Evolutionary conservation across 2,329 filamentous ascomycete genomes (phyloP), one percentile per base, ranked within the genome.

Genomic region (Pseudocercospora crystallina): DNA sequence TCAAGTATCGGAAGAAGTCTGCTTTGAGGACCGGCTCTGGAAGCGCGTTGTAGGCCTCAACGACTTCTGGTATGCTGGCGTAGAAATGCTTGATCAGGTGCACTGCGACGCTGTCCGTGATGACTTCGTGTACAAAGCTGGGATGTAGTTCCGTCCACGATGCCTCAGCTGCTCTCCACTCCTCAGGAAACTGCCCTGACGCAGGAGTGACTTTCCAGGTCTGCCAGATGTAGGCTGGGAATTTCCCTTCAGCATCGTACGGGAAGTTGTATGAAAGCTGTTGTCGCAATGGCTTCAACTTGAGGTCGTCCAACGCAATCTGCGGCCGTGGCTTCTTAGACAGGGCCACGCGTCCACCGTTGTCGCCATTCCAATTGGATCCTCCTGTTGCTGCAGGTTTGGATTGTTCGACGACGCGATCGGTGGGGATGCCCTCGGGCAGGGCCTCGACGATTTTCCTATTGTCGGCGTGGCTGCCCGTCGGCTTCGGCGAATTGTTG

Each of bases 211-310:
- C 86, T 71, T 95, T 96, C 94, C 94, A 99, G 11, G 94, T 99
- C 78, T 99, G 94, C 94, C 94, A 99, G 67, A 99, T 95, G 76
- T 96, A 97, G 49, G 90, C 91, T 2, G 94, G 94, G 70, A 97
- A 97, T 70, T 92, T 95, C 61, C 79, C 73, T 65, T 90, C 84
- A 56, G 92, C 79, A 65, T 96, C 88, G 77, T 97, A 99, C 14
- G 91, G 90, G 71, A 94, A 97, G 62, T 95, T 88, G 75, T 95
- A 96, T 45, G 85, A 86, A 50, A 99, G 82, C 73, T 94, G 81
- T 58, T 96, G 75, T 81, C 87, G 78, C 46, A 91, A 79, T 12
- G 87, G 84, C 73, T 88, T 84, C 66, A 79, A 81, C 51, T 84
- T 83, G 66, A 89, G 79, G 69, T 92, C 86, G 47, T 84, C 78